phyloP scores from a whole-genome alignment of 805 yeast species.

The Grigorovia yakushimaensis region DNA sequence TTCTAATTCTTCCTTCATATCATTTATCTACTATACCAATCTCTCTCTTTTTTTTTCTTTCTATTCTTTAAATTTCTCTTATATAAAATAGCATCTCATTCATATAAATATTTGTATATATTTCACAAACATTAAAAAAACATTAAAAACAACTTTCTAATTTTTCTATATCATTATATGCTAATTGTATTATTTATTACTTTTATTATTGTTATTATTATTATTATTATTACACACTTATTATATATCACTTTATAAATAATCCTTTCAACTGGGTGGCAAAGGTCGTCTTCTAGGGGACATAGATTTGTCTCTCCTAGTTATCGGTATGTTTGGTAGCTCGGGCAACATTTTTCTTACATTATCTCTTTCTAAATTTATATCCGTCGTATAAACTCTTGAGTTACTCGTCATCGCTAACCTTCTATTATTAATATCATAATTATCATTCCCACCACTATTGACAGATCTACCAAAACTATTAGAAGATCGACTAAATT shows the following conservation, averaged over 20 bases:
- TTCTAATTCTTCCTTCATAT: too few relatives aligned
- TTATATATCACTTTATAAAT: background rate
- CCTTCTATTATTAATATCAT: background rate
- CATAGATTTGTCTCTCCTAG: background rate
- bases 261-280: slow-evolving; percentile 11
- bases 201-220: too few relatives aligned
- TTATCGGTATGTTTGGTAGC: background rate
- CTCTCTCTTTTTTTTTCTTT: background rate
- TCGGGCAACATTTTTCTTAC: background rate
- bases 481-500: background rate
- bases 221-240: background rate
- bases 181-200: too few relatives aligned
- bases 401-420: too few relatives aligned
- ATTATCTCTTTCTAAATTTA: background rate
- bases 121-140: too few relatives aligned
- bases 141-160: too few relatives aligned
- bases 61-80: background rate
- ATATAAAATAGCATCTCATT: too few relatives aligned
- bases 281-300: slow-evolving; percentile 17
- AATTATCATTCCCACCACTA: background rate
- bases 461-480: background rate
- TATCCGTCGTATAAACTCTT: background rate
- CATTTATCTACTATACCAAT: too few relatives aligned
- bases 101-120: too few relatives aligned
- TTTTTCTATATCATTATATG: too few relatives aligned